Evolutionary conservation across 768 basidiomycete genomes (phyloP), one percentile per base, ranked within the genome.

Genomic region (Rhizopogon roseolus): DNA sequence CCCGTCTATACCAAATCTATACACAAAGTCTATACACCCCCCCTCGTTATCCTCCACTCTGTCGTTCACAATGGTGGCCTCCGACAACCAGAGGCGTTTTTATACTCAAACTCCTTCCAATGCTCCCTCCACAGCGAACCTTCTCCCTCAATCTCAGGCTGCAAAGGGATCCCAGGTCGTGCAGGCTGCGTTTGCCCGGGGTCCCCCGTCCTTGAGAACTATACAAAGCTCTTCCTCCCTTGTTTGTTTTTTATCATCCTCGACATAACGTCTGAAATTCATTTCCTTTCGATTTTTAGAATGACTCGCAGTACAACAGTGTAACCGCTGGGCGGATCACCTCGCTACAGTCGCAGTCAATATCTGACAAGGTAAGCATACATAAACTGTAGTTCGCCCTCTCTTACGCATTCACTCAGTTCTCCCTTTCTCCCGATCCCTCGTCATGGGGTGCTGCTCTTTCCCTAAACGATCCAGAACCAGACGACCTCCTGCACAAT

Each of bases 401-500:
- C 37, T 7, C 49, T 4, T 50, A 36, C 6, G 45, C 50, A 41
- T 51, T 3, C 29, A 25, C 39, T 42, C 43, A 90, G 87, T 90
- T 81, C 63, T 87, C 86, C 14, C 79, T 90, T 19, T 82, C 86
- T 6, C 80, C 87, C 1, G 87, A 90, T 67, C 88, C 88, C 3
- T 70, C 76, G 13, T 80, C 76, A 0, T 90, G 88, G 88, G 86
- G 86, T 2, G 79, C 85, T 34, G 80, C 86, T 58, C 69, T 87
- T 54, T 81, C 81, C 6, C 77, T 77, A 38, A 76, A 75, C 56
- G 71, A 77, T 50, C 65, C 74, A 4, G 86, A 89, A 65, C 71
- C 79, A 14, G 86, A 89, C 56, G 86, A 89, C 66, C 77, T 77
- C 52, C 76, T 89, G n/a, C 86, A 89, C 64, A 85, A 86, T 59